Percentiles rank a stretch among this genome's conserved stretches.
Evolutionary conservation across 805 yeast species (phyloP).

Genomic region (Myxozyma mucilagina): DNA sequence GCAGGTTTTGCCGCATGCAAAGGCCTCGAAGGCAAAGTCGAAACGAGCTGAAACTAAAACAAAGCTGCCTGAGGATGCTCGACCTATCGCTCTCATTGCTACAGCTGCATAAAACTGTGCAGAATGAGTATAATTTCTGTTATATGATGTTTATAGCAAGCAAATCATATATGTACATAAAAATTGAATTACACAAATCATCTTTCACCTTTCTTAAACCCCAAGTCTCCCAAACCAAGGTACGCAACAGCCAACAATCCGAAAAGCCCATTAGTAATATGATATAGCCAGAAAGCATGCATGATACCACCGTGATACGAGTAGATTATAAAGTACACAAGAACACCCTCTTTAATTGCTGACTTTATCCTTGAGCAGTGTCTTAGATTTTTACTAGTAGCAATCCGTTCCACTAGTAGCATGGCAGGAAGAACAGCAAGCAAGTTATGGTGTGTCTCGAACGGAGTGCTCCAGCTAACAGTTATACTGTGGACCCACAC

Average conservation of each 20-base stretch:
- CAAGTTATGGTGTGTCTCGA: constrained; percentile 81
- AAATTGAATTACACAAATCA: not conserved
- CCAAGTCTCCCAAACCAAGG: not conserved
- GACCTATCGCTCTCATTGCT: not conserved
- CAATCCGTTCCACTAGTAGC: constrained; percentile 56
- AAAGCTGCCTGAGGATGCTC: not conserved
- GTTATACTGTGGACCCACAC: constrained; percentile 81
- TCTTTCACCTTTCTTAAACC: not conserved
- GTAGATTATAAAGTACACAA: constrained; percentile 59
- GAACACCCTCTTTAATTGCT: constrained; percentile 42
- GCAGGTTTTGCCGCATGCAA: not conserved
- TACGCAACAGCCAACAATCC: constrained; percentile 32
- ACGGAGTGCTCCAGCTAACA: constrained; percentile 78
- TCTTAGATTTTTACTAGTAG: constrained; percentile 52
- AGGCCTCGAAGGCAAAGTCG: not conserved
- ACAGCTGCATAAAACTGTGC: not conserved
- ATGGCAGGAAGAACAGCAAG: constrained; percentile 75
- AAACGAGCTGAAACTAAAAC: not conserved
- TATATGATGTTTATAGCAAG: not conserved
- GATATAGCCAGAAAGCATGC: constrained; percentile 83
- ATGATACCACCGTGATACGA: constrained; percentile 72
- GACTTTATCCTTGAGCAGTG: constrained; percentile 36
- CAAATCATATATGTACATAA: not conserved
- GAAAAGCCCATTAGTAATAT: constrained; percentile 60
- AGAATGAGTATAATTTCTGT: not conserved